Conservation (phyloP, 768 basidiomycete species). For the Termitomyces sp. region DNA sequence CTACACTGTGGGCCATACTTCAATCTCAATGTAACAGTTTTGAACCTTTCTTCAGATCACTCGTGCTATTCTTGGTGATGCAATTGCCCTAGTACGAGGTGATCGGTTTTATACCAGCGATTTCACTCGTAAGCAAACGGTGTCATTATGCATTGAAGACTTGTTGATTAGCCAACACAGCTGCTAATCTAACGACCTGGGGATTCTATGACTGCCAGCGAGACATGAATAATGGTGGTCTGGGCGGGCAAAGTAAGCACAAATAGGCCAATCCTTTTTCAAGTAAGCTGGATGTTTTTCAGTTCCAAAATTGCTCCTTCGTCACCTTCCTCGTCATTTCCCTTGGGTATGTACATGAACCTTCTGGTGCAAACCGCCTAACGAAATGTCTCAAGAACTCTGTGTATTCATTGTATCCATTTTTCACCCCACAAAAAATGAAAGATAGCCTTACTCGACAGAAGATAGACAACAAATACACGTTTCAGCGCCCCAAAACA, state of each 20-base stretch:
- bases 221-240: slow-evolving; percentile 28
- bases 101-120: slow-evolving; percentile 50
- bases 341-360: slow-evolving; percentile 9
- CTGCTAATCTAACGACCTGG: slow-evolving; percentile 41
- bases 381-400: slow-evolving; percentile 7
- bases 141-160: not conserved
- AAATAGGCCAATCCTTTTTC: too few species aligned
- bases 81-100: slow-evolving; percentile 47
- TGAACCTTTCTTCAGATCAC: slow-evolving; percentile 26
- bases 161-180: slow-evolving; percentile 21
- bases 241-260: slow-evolving; percentile 15
- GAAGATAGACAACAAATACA: slow-evolving; percentile 32
- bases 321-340: slow-evolving; percentile 17
- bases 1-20: slow-evolving; percentile 19
- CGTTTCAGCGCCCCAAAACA: slow-evolving; percentile 33
- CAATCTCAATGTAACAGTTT: not conserved
- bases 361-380: not conserved
- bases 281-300: not conserved
- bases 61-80: slow-evolving; percentile 47
- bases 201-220: slow-evolving; percentile 45
- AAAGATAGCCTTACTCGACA: slow-evolving; percentile 32
- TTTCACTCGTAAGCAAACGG: slow-evolving; percentile 36
- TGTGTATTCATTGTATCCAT: slow-evolving; percentile 14
- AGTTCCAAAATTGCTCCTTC: slow-evolving; percentile 18
- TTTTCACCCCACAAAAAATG: slow-evolving; percentile 44